Evolutionary conservation across 2,329 filamentous ascomycete genomes (phyloP), one percentile per base, ranked within the genome.

Genomic region (Diaporthe ampelina): DNA sequence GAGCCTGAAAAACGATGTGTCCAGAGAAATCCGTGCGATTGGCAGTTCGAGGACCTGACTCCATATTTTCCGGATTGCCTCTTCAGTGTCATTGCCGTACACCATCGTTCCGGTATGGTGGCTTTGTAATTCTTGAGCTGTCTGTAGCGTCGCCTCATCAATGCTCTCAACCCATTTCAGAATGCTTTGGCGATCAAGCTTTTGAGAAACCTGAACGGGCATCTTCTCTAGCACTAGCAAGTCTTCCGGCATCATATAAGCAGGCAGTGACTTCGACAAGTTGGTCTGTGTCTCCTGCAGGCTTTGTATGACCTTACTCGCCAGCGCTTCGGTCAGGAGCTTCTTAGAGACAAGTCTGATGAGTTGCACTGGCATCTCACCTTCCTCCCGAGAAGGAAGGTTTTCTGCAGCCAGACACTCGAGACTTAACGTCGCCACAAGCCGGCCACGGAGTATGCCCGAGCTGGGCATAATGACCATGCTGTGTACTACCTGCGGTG

Each of bases 1-100:
- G 0, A 91, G 84, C 6, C 86, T 84, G 84, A 91, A 91, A 81
- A 92, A 91, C 80, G 87, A 90, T 77, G 91, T 87, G 17, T 90
- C 86, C 52, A 29, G 26, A 19, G 26, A 56, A 17, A 56, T 13
- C 9, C 52, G 52, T 56, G 26, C 29, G 13, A 32, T 32, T 32
- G 52, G 52, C 6, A 56, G 26, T 26, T 56, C 13, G 26, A 56
- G 52, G 0, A 56, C 26, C 26, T 56, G 52, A 2, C 13, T 26
- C 52, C 52, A 56, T 56, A 56, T 56, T 19, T 56, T 3, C 26
- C 52, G 32, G 26, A 56, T 56, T 1, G 87, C 81, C 1, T 86
- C 84, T 21, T 91, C 32, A 7, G 65, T 54, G n/a, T 24, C 48
- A 21, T 48, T 52, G 2, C 65, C 65, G 52, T 24, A 56, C 26